phyloP scores from a whole-genome alignment of 768 basidiomycete genomes.

The Phylloporus sp. region DNA sequence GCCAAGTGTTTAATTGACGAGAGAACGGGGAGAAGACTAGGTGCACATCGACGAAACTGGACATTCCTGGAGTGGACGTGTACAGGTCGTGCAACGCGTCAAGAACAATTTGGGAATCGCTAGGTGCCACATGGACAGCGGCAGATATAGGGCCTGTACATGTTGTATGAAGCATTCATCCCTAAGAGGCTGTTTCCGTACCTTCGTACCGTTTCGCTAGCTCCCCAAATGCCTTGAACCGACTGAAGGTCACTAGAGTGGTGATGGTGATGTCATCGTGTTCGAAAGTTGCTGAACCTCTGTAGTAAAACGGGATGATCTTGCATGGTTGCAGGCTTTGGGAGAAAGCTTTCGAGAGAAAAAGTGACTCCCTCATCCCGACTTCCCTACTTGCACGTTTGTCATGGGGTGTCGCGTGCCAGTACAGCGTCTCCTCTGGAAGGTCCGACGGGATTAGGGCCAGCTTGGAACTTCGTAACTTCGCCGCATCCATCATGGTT shows the following conservation, averaged over 20 bases:
- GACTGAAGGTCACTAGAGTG: slow-evolving; percentile 76
- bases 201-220: slow-evolving; percentile 79
- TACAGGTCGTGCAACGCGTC: slow-evolving; percentile 65
- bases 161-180: neutral
- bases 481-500: neutral
- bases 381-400: slow-evolving; percentile 10
- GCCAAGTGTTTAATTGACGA: slow-evolving; percentile 87
- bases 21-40: slow-evolving; percentile 79
- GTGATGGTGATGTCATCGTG: slow-evolving; percentile 78
- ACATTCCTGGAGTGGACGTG: slow-evolving; percentile 60
- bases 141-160: slow-evolving; percentile 79
- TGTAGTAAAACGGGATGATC: slow-evolving; percentile 80
- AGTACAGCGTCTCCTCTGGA: slow-evolving; percentile 19
- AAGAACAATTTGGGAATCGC: slow-evolving; percentile 45
- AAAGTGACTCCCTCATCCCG: slow-evolving; percentile 44
- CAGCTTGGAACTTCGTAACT: neutral
- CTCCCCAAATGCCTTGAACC: slow-evolving; percentile 67
- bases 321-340: slow-evolving; percentile 68
- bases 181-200: slow-evolving; percentile 25
- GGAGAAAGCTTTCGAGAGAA: slow-evolving; percentile 69
- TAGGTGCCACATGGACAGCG: slow-evolving; percentile 63
- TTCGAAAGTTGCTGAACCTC: slow-evolving; percentile 53
- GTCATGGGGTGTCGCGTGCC: slow-evolving; percentile 11
- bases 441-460: neutral
- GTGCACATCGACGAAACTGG: slow-evolving; percentile 75